Conservation (phyloP, 441 rosid species). For the Gossypium gossypioides region DNA sequence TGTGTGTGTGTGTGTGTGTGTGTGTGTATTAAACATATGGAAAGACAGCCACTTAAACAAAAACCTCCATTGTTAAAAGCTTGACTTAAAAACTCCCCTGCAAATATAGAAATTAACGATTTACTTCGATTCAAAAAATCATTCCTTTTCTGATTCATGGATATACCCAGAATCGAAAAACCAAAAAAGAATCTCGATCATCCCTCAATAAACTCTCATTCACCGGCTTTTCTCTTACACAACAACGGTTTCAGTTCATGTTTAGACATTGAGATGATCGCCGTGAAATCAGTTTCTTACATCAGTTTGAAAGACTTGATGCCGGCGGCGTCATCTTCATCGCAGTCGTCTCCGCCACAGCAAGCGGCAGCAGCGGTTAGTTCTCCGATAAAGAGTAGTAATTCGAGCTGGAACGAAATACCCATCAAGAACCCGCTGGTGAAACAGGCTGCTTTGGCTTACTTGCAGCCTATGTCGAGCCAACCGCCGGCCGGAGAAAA, state of each 20-base stretch:
- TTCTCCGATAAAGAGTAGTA: constrained; percentile 17
- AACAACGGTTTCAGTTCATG: constrained; percentile 13
- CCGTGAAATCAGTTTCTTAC: constrained; percentile 25
- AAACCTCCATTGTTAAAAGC: too few relatives aligned
- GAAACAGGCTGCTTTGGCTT: constrained; percentile 55
- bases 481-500: constrained; percentile 22
- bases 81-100: too few relatives aligned
- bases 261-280: constrained; percentile 35
- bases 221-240: constrained; percentile 17
- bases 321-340: constrained; percentile 21
- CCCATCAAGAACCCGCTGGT: constrained; percentile 55
- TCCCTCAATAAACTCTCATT: neutral
- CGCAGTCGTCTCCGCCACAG: neutral
- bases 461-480: constrained; percentile 49
- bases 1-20: too few relatives aligned
- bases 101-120: too few relatives aligned
- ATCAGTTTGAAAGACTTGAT: constrained; percentile 50
- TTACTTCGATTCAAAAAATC: too few relatives aligned
- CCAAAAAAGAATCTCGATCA: too few relatives aligned
- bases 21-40: too few relatives aligned
- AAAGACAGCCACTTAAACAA: too few relatives aligned
- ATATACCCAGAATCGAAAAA: too few relatives aligned
- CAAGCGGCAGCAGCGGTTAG: neutral
- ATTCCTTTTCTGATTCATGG: too few relatives aligned
- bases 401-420: constrained; percentile 43